Percentiles rank a stretch among this genome's conserved stretches.
Conservation (phyloP, 805 yeast genomes). For the Metschnikowia bowlesiae region DNA sequence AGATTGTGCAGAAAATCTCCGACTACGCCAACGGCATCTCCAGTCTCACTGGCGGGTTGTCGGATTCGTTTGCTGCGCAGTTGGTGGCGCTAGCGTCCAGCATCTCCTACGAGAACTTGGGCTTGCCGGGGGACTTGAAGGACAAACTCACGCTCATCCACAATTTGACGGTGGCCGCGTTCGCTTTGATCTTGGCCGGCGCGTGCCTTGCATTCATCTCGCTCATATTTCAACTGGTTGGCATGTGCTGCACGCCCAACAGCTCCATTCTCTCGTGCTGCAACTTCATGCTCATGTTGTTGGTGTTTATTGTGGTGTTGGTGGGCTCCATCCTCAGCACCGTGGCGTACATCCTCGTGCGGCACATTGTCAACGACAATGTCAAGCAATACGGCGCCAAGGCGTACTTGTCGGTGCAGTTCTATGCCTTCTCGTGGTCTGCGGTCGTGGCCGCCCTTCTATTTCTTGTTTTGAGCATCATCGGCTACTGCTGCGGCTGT, state of each 20-base stretch:
- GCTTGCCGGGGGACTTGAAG: conserved; percentile 52
- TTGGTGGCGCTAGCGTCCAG: conserved; percentile 10
- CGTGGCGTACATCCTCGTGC: conserved; percentile 51
- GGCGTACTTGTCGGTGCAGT: conserved; percentile 47
- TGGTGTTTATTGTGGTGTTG: conserved; percentile 43
- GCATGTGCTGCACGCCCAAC: conserved; percentile 39
- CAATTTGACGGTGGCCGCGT: conserved; percentile 52
- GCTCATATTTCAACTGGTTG: conserved; percentile 45
- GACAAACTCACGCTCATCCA: conserved; percentile 43
- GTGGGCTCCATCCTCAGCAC: conserved; percentile 55
- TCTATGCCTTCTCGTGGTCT: conserved; percentile 63
- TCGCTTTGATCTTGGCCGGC: conserved; percentile 35
- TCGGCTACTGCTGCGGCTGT: conserved; percentile 42
- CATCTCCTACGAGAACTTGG: conserved; percentile 29
- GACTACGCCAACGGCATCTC: conserved; percentile 23
- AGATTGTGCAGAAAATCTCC: conserved; percentile 27
- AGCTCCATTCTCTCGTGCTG: conserved; percentile 44
- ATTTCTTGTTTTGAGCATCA: conserved; percentile 27
- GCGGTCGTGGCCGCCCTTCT: conserved; percentile 45
- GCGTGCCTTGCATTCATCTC: conserved; percentile 40
- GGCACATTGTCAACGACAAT: conserved; percentile 48
- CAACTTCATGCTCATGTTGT: conserved; percentile 39
- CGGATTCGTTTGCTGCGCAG: conserved; percentile 8
- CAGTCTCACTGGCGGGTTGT: conserved; percentile 6
- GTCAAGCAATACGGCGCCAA: conserved; percentile 49